phyloP scores from a whole-genome alignment of 1,284 basidiomycete species.

The Heterobasidion parviporum region DNA sequence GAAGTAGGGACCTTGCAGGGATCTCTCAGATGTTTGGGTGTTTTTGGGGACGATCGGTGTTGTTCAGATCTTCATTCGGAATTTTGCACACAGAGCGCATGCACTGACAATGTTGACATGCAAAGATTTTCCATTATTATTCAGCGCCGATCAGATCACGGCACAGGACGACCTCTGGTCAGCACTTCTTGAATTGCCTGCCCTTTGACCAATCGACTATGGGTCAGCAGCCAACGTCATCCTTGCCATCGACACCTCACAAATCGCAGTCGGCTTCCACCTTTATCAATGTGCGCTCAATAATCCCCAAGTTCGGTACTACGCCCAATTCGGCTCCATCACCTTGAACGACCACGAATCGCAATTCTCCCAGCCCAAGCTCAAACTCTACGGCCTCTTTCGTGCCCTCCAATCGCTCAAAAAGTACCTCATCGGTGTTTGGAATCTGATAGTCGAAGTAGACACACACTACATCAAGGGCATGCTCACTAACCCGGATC shows the following conservation, averaged over 20 bases:
- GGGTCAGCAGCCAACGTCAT: slow-evolving; percentile 16
- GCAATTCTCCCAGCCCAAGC: slow-evolving; percentile 30
- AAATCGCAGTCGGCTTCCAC: slow-evolving; percentile 22
- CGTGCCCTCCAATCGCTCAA: slow-evolving; percentile 18
- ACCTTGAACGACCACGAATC: slow-evolving; percentile 25
- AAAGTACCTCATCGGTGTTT: slow-evolving; percentile 25
- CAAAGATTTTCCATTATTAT: slow-evolving; percentile 12
- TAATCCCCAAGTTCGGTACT: neutral
- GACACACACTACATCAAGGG: slow-evolving; percentile 8
- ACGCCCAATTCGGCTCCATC: slow-evolving; percentile 21
- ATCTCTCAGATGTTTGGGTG: slow-evolving; percentile 2
- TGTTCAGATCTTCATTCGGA: slow-evolving; percentile 12
- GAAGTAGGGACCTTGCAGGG: slow-evolving; percentile 15
- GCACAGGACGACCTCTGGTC: slow-evolving; percentile 14
- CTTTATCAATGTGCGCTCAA: slow-evolving; percentile 19
- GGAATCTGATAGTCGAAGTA: slow-evolving; percentile 27
- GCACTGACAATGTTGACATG: slow-evolving; percentile 8
- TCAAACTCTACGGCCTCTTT: slow-evolving; percentile 31
- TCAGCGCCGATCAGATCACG: slow-evolving; percentile 9
- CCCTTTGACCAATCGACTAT: slow-evolving; percentile 23
- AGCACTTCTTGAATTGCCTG: slow-evolving; percentile 11
- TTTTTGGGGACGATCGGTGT: slow-evolving; percentile 11
- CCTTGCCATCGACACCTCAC: slow-evolving; percentile 24
- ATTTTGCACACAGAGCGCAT: slow-evolving; percentile 11
- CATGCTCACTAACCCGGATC: slow-evolving; percentile 14